These are phyloP conservation scores for Beauveria sp. DNA, from an alignment of 2,329 filamentous ascomycete species.

Conservation along the genomic window DNA sequence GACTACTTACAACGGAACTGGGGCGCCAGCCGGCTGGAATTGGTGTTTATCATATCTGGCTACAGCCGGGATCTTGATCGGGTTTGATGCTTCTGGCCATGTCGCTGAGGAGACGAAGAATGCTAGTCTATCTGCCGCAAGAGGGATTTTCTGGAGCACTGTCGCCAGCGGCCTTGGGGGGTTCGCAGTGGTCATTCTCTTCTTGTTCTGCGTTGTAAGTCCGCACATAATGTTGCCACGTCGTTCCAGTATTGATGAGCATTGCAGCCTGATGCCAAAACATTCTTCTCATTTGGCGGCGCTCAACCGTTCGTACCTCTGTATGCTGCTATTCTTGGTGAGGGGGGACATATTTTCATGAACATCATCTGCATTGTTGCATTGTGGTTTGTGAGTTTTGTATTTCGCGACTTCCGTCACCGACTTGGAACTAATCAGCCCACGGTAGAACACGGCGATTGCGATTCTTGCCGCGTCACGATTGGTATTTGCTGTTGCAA, in stretches of 20 bases:
- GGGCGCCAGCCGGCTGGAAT: constrained; percentile 50
- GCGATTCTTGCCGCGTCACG: constrained; percentile 52
- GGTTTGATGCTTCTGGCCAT: constrained; percentile 54
- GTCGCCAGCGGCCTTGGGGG: constrained; percentile 49
- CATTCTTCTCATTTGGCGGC: constrained; percentile 44
- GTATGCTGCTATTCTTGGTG: constrained; percentile 48
- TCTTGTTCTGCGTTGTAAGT: constrained; percentile 49
- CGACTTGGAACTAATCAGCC: not conserved
- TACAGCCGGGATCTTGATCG: constrained; percentile 52
- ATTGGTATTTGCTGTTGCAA: constrained; percentile 55
- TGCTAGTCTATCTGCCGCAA: constrained; percentile 45
- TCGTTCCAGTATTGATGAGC: not conserved
- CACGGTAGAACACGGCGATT: constrained; percentile 46
- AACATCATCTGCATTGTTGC: constrained; percentile 47
- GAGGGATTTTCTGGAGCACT: constrained; percentile 54
- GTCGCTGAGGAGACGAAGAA: constrained; percentile 56
- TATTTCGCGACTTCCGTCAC: not conserved
- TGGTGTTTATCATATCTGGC: constrained; percentile 56
- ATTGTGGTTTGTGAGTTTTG: constrained; percentile 39
- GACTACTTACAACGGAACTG: constrained; percentile 51
- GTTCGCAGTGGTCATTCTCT: constrained; percentile 48
- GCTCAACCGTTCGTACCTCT: constrained; percentile 52
- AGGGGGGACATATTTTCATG: constrained; percentile 53
- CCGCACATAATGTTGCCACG: too few relatives aligned
- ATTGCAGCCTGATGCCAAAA: constrained; percentile 41